phyloP scores from a whole-genome alignment of 2,329 filamentous ascomycete species.

The Xylariaceae sp. region DNA sequence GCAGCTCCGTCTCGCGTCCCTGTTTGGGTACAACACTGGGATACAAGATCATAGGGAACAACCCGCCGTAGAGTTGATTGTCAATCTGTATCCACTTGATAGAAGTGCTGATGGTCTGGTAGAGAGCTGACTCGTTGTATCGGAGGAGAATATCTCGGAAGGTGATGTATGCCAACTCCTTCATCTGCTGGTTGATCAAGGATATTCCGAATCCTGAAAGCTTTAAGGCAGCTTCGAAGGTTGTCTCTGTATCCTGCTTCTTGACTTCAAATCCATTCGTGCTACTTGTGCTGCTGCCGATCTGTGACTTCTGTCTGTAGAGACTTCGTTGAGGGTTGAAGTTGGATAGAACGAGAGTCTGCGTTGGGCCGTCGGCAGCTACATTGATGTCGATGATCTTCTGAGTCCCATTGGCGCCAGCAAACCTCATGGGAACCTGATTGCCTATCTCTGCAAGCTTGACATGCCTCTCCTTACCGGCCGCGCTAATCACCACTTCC shows the following conservation, averaged over 20 bases:
- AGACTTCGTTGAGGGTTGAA: slow-evolving; percentile 90
- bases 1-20: slow-evolving; percentile 90
- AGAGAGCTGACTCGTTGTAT: slow-evolving; percentile 86
- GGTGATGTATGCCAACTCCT: slow-evolving; percentile 88
- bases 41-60: slow-evolving; percentile 96
- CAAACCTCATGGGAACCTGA: slow-evolving; percentile 86
- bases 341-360: slow-evolving; percentile 89
- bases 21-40: slow-evolving; percentile 97
- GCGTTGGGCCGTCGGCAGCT: slow-evolving; percentile 88
- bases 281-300: slow-evolving; percentile 46
- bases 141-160: slow-evolving; percentile 86
- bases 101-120: slow-evolving; percentile 83
- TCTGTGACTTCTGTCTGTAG: slow-evolving; percentile 61
- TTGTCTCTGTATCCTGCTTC: slow-evolving; percentile 79
- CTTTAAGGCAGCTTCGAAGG: slow-evolving; percentile 81
- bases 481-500: slow-evolving; percentile 77
- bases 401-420: slow-evolving; percentile 59
- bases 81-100: slow-evolving; percentile 99
- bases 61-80: slow-evolving; percentile 95
- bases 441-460: slow-evolving; percentile 97
- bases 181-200: slow-evolving; percentile 84
- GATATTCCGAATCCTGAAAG: slow-evolving; percentile 90
- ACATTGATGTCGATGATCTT: slow-evolving; percentile 98
- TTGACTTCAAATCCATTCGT: slow-evolving; percentile 86
- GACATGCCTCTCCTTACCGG: slow-evolving; percentile 80